Conservation (phyloP, 768 basidiomycete genomes). For the Leccinum longicurvipes region DNA sequence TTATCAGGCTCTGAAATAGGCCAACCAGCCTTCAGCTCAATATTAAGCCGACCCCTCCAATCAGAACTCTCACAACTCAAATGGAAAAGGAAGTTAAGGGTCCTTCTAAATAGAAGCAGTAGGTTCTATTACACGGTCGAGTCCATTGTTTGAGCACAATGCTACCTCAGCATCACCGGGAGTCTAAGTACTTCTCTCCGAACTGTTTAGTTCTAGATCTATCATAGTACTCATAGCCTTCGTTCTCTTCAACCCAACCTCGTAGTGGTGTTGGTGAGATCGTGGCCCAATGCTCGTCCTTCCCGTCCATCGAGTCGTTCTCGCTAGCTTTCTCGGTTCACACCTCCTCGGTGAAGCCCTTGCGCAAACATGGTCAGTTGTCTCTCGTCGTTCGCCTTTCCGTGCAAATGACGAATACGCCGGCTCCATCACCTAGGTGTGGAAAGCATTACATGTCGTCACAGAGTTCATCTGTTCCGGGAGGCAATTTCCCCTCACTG, state of each 20-base stretch:
- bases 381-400: background rate
- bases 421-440: conserved; percentile 39
- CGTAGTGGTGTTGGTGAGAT: too few species aligned
- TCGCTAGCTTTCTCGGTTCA: conserved; percentile 6
- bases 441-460: conserved; percentile 52
- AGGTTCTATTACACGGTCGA: too few species aligned
- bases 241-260: background rate
- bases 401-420: background rate
- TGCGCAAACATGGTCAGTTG: conserved; percentile 31
- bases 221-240: background rate
- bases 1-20: too few species aligned
- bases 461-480: conserved; percentile 42
- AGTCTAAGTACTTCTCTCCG: background rate
- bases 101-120: too few species aligned
- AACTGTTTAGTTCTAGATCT: background rate
- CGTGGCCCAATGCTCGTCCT: background rate
- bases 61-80: too few species aligned
- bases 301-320: conserved; percentile 13
- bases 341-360: conserved; percentile 14
- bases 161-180: background rate
- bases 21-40: too few species aligned
- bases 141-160: too few species aligned
- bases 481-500: conserved; percentile 47
- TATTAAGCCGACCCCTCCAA: too few species aligned
- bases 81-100: too few species aligned